Percentiles rank a stretch among this genome's conserved stretches.
phyloP scores from a whole-genome alignment of 169 alveolate genomes.

The Cystoisospora suis region DNA sequence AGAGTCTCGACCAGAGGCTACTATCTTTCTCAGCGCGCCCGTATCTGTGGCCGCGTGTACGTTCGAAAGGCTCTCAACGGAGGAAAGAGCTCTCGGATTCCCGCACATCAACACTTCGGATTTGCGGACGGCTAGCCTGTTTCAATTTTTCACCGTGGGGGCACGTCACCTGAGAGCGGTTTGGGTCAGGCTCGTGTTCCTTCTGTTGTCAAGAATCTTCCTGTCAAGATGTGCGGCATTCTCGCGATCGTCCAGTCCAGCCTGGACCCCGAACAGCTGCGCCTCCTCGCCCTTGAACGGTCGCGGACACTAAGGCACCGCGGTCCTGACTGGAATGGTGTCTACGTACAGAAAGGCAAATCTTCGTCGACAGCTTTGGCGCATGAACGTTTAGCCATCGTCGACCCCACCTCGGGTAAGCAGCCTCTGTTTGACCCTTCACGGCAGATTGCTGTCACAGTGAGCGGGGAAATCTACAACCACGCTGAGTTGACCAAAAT shows the following conservation, averaged over 20 bases:
- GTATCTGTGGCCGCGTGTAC: no score
- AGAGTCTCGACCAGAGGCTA: no score
- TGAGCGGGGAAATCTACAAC: constrained; percentile 67
- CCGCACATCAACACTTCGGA: no score
- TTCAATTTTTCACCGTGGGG: no score
- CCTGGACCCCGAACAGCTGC: constrained; percentile 12
- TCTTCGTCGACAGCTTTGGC: constrained; percentile 9
- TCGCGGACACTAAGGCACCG: constrained; percentile 61
- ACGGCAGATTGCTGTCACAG: constrained; percentile 41
- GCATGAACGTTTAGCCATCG: constrained; percentile 66
- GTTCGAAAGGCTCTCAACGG: no score
- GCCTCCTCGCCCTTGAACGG: constrained; percentile 35
- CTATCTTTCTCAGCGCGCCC: no score
- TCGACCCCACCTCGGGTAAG: constrained; percentile 60
- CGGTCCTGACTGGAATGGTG: constrained; percentile 69
- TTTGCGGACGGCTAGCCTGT: no score
- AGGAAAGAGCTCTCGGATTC: no score
- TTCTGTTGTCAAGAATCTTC: no score
- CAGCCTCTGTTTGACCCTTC: constrained; percentile 62
- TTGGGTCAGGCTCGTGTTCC: no score
- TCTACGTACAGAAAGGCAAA: background rate
- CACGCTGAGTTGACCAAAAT: constrained; percentile 30
- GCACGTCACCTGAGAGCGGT: no score
- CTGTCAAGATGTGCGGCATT: constrained; percentile 64
- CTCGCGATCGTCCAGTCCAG: constrained; percentile 42